A percentile compares a stretch with the other conserved stretches of the same genome.
Conservation (phyloP, 2,329 filamentous ascomycete species). For the Shiraia sp. region DNA sequence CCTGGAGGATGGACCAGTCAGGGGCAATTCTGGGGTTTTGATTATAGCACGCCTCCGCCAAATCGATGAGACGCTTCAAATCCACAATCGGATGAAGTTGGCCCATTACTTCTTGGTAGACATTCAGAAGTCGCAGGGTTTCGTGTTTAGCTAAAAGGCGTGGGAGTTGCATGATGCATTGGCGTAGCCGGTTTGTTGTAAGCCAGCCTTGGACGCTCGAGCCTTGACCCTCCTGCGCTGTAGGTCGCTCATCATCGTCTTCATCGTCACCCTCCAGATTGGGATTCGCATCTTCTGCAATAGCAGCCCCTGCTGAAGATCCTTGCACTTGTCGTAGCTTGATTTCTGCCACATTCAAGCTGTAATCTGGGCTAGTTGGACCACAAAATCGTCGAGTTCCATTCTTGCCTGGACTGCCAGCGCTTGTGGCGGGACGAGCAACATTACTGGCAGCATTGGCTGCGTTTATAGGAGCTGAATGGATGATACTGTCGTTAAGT, state of each 20-base stretch:
- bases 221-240: not conserved
- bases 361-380: slow-evolving; percentile 1
- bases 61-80: not conserved
- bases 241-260: not conserved
- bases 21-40: not conserved
- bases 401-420: not conserved
- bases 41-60: not conserved
- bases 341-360: not conserved
- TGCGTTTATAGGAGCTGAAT: not conserved
- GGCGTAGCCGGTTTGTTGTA: not conserved
- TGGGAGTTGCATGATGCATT: not conserved
- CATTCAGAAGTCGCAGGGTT: not conserved
- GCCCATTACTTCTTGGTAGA: not conserved
- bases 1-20: not conserved
- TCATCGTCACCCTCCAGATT: not conserved
- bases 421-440: not conserved
- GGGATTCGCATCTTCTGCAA: not conserved
- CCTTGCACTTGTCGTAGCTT: not conserved
- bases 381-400: not conserved
- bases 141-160: not conserved
- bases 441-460: not conserved
- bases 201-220: not conserved
- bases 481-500: not conserved
- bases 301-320: not conserved
- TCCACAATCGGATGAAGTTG: slow-evolving; percentile 1